Percentiles rank a stretch among this genome's conserved stretches.
phyloP scores from a whole-genome alignment of 495 filamentous ascomycete genomes.

The Aspergillus panamensis region DNA sequence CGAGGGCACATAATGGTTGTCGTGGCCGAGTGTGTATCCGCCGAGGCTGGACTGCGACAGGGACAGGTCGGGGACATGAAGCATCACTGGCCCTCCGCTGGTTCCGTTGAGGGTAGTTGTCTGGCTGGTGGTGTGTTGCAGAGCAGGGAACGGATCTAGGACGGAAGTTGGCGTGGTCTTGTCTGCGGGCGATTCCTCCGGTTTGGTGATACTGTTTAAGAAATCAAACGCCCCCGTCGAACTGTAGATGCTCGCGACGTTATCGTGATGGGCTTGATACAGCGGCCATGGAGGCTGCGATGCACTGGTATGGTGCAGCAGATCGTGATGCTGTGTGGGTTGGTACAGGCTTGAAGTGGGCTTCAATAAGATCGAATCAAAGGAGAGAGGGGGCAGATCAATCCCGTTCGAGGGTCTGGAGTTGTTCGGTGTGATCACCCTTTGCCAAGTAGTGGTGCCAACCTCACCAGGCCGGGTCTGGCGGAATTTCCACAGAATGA shows the following conservation, averaged over 20 bases:
- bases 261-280: slow-evolving; percentile 38
- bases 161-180: slow-evolving; percentile 42
- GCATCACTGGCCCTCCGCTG: slow-evolving; percentile 35
- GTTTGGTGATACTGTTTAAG: slow-evolving; percentile 35
- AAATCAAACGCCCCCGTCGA: slow-evolving; percentile 36
- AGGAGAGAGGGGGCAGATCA: slow-evolving; percentile 40
- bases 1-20: slow-evolving; percentile 37
- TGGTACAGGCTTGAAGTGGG: slow-evolving; percentile 37
- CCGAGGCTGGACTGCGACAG: slow-evolving; percentile 34
- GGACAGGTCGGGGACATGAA: slow-evolving; percentile 41
- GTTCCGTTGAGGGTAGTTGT: slow-evolving; percentile 30
- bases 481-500: slow-evolving; percentile 54
- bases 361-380: slow-evolving; percentile 40
- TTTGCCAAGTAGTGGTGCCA: slow-evolving; percentile 53
- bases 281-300: slow-evolving; percentile 40
- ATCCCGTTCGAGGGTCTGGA: slow-evolving; percentile 33
- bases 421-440: slow-evolving; percentile 45
- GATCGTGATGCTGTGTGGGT: slow-evolving; percentile 31
- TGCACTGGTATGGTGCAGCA: slow-evolving; percentile 29
- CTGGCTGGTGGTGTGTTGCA: slow-evolving; percentile 35
- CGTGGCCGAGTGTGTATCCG: slow-evolving; percentile 35
- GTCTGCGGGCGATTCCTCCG: slow-evolving; percentile 38
- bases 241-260: slow-evolving; percentile 38
- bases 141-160: slow-evolving; percentile 38
- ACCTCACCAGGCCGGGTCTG: slow-evolving; percentile 42